phyloP scores from a whole-genome alignment of 2,329 filamentous ascomycete genomes.

The Sporothrix pallida region DNA sequence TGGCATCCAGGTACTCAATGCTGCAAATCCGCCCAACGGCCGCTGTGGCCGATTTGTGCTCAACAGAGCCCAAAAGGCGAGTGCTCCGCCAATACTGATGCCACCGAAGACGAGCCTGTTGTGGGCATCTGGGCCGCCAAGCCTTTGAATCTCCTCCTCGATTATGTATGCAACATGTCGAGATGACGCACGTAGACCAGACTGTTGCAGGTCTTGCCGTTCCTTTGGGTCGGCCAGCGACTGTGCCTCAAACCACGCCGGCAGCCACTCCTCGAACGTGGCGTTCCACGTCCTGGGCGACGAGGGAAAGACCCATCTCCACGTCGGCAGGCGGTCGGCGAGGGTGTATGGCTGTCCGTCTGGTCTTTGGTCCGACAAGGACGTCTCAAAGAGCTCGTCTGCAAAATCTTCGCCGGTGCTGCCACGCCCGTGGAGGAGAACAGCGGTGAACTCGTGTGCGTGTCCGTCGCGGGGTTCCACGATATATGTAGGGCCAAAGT shows the following conservation, averaged over 20 bases:
- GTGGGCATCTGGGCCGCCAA: constrained; percentile 7
- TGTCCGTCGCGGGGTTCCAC: constrained; percentile 25
- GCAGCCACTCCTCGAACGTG: constrained; percentile 36
- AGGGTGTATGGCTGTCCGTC: constrained; percentile 40
- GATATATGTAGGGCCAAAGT: constrained; percentile 26
- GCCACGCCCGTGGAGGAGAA: constrained; percentile 54
- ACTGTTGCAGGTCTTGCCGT: constrained; percentile 51
- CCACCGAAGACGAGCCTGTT: constrained; percentile 50
- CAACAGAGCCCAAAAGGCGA: constrained; percentile 47
- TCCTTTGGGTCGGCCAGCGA: constrained; percentile 49
- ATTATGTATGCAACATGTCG: constrained; percentile 45
- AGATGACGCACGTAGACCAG: constrained; percentile 50
- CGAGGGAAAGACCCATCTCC: constrained; percentile 58
- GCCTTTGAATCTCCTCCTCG: constrained; percentile 43
- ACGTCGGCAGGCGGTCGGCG: constrained; percentile 49
- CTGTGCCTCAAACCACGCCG: constrained; percentile 59
- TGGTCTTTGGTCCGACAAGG: constrained; percentile 41
- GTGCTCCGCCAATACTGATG: constrained; percentile 55
- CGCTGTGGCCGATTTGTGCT: constrained; percentile 21
- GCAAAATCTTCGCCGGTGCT: constrained; percentile 46
- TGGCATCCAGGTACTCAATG: constrained; percentile 33
- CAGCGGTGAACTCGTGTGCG: constrained; percentile 49
- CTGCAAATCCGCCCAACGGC: constrained; percentile 31
- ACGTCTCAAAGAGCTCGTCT: constrained; percentile 42
- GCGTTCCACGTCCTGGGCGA: constrained; percentile 45